phyloP scores from a whole-genome alignment of 2,329 filamentous ascomycete genomes.

The Aspergillus melleus region DNA sequence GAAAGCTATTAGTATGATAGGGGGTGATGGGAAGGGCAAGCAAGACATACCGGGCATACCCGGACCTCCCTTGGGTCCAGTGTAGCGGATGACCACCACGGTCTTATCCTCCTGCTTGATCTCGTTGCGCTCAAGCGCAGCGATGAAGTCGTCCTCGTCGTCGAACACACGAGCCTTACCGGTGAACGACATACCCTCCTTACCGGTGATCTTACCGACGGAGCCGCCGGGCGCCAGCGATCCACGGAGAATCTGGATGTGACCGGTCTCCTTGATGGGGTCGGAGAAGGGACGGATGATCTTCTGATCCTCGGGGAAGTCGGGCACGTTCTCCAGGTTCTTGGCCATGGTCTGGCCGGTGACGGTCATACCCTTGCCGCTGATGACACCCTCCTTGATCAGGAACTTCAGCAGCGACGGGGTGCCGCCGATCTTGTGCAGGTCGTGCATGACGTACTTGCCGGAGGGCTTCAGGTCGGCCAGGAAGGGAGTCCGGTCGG shows the following conservation, averaged over 20 bases:
- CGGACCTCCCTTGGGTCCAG: slow-evolving; percentile 52
- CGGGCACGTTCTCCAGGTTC: slow-evolving; percentile 59
- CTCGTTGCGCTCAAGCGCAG: slow-evolving; percentile 64
- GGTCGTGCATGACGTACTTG: slow-evolving; percentile 62
- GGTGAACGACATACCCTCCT: slow-evolving; percentile 67
- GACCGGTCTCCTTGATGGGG: slow-evolving; percentile 69
- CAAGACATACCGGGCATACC: slow-evolving; percentile 56
- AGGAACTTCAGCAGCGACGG: slow-evolving; percentile 60
- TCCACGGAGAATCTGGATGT: slow-evolving; percentile 72
- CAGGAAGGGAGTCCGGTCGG: slow-evolving; percentile 75
- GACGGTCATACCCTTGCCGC: slow-evolving; percentile 61
- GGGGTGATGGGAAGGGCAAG: background rate
- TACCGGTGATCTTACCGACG: slow-evolving; percentile 76
- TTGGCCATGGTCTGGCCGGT: slow-evolving; percentile 60
- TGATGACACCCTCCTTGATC: slow-evolving; percentile 58
- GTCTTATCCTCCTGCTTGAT: slow-evolving; percentile 76
- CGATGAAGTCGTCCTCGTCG: slow-evolving; percentile 67
- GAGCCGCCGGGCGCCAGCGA: slow-evolving; percentile 68
- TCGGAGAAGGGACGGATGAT: slow-evolving; percentile 68
- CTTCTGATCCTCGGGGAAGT: slow-evolving; percentile 67
- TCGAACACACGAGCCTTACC: slow-evolving; percentile 72
- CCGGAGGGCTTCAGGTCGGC: slow-evolving; percentile 79
- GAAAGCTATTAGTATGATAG: background rate
- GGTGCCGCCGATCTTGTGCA: slow-evolving; percentile 58
- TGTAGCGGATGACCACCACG: slow-evolving; percentile 72